These are phyloP conservation scores for Glarea lozoyensis DNA, from an alignment of 495 filamentous ascomycete species.

Conservation along the genomic window DNA sequence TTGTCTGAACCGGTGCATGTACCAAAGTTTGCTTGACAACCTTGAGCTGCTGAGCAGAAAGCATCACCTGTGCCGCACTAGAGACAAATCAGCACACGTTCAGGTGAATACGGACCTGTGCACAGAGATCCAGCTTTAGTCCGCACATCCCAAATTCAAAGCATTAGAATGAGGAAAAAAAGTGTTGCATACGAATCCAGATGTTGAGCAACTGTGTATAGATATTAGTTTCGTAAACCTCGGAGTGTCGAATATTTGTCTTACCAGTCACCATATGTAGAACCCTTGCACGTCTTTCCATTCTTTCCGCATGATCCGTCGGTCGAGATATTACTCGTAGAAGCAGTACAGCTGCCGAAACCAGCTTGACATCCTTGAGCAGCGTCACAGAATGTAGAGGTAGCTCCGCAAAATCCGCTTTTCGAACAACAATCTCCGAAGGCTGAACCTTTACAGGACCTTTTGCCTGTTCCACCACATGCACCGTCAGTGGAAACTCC, in stretches of 20 bases:
- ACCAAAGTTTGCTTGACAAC: not conserved
- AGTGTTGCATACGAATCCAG: no score
- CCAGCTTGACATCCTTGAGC: not conserved
- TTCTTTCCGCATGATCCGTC: constrained; percentile 7
- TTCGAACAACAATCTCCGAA: not conserved
- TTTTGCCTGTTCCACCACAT: not conserved
- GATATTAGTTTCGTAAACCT: no score
- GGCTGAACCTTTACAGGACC: not conserved
- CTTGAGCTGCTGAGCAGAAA: not conserved
- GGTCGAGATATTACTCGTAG: not conserved
- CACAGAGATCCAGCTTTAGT: no score
- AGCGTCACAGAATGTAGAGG: no score
- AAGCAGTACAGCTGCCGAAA: not conserved
- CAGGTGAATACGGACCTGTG: no score
- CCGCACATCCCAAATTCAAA: no score
- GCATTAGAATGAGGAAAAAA: no score
- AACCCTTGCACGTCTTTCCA: constrained; percentile 4
- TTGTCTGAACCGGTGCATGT: not conserved
- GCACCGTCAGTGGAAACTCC: not conserved
- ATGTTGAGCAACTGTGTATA: no score
- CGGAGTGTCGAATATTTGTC: no score
- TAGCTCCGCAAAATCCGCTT: not conserved
- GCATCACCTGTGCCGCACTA: no score
- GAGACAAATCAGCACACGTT: no score
- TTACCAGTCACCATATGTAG: constrained; percentile 5